These are phyloP conservation scores for Colletotrichum australisinense DNA, from an alignment of 2,329 filamentous ascomycete genomes.

Conservation along the genomic window DNA sequence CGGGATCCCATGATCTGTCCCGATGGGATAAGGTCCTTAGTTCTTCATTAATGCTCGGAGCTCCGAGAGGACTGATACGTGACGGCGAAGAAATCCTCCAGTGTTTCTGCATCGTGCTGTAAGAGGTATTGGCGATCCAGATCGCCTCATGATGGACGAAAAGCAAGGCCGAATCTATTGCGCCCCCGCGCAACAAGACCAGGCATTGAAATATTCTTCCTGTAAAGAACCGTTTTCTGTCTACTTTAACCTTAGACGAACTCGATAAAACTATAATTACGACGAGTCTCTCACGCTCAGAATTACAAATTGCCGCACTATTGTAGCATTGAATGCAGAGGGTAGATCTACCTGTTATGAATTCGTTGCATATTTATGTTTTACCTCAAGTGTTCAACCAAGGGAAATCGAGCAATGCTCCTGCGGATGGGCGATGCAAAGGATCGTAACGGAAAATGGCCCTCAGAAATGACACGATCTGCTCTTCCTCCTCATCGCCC, in stretches of 20 bases:
- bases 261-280: too few relatives aligned
- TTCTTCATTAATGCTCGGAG: background rate
- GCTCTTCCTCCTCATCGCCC: constrained; percentile 7
- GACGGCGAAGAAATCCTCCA: background rate
- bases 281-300: too few relatives aligned
- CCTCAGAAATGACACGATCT: background rate
- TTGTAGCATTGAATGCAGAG: background rate
- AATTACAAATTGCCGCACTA: too few relatives aligned
- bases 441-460: constrained; percentile 15
- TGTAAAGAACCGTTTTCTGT: too few relatives aligned
- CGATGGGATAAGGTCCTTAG: background rate
- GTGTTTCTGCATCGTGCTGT: background rate
- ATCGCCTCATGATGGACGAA: too few relatives aligned
- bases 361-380: background rate
- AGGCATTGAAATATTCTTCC: too few relatives aligned
- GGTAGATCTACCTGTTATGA: background rate
- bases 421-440: background rate
- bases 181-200: too few relatives aligned
- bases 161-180: too few relatives aligned
- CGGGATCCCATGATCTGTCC: background rate
- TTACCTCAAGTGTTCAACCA: background rate
- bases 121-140: too few relatives aligned
- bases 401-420: background rate
- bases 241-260: too few relatives aligned
- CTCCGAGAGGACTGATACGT: too few relatives aligned